Base-by-base conservation (phyloP, 2,329 filamentous ascomycete species). In the Plectosphaerella sp. region DNA sequence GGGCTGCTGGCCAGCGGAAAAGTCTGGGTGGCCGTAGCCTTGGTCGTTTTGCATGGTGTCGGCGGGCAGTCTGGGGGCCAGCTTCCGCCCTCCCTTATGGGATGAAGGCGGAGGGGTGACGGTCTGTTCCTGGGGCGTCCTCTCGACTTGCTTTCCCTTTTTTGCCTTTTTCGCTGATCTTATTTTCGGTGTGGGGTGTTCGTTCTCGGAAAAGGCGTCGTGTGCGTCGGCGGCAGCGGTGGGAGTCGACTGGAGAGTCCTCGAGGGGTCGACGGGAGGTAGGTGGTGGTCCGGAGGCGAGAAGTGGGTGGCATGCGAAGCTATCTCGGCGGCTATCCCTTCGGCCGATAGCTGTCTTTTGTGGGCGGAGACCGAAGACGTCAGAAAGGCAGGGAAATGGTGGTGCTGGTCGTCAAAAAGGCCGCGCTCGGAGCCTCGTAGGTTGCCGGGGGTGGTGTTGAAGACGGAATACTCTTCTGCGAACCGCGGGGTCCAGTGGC, bases 381-480 rank as follows among this genome's bases (percentile, higher is more conserved):
- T 71, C 51, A 61, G 67, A 58, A 62, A 62, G 18, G 65, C 61
- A 5, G 22, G 22, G 60, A 76, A 75, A 10, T 33, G 28, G 11
- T 33, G 28, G 28, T 33, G 28, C 8, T 33, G 28, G 58, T 78
- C 76, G 57, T 68, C 60, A 62, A 79, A 81, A 14, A 68, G 64
- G 53, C 64, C 71, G 52, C 73, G 70, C 28, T 33, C 28, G 43
- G 70, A 65, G 50, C 71, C 76, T 60, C 72, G 72, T 51, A 84
- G 70, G 62, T 83, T 81, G 47, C 79, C 82, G 15, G 82, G 82
- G 9, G 82, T 84, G n/a, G 76, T 71, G 68, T 83, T 82, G 72
- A 86, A 85, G 61, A 85, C 80, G 56, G 82, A 83, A 61, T 83
- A 85, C 58, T 85, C 82, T 63, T 85, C 80, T 57, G 82, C 80